Conservation (phyloP, 306 rosid genomes). For the Corylus avellana region DNA sequence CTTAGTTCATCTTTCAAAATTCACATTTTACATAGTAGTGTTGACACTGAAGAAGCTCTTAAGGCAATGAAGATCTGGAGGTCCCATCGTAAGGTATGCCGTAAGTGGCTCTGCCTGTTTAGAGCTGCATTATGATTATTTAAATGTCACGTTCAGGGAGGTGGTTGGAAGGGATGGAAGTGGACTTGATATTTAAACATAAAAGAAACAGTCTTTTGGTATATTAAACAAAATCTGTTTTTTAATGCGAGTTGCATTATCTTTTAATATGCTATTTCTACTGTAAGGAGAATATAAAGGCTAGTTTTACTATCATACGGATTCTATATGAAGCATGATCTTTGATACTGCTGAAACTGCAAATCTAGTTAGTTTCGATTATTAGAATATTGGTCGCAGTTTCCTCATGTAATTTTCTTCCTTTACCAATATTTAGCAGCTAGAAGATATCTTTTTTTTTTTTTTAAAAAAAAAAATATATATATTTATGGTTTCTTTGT, state of each 20-base stretch:
- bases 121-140: neutral
- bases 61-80: constrained; percentile 75
- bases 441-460: neutral
- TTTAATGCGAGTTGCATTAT: neutral
- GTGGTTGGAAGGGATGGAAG: neutral
- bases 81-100: constrained; percentile 77
- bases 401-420: neutral
- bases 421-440: neutral
- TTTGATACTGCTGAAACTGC: neutral
- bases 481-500: neutral
- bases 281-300: neutral
- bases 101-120: constrained; percentile 13
- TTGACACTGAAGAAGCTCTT: constrained; percentile 88
- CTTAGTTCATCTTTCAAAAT: constrained; percentile 67
- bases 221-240: neutral
- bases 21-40: constrained; percentile 81
- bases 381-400: neutral
- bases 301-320: constrained; percentile 6
- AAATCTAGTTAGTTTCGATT: constrained; percentile 6
- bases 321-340: neutral
- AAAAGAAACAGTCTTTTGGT: constrained; percentile 3
- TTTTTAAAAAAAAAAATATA: too few relatives aligned
- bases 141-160: neutral
- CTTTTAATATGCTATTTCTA: neutral
- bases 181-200: neutral